Evolutionary conservation across 225 moss, liverwort and hornwort genomes (phyloP), one percentile per base, ranked within the genome.

Genomic region (Thuidium tamariscinum): DNA sequence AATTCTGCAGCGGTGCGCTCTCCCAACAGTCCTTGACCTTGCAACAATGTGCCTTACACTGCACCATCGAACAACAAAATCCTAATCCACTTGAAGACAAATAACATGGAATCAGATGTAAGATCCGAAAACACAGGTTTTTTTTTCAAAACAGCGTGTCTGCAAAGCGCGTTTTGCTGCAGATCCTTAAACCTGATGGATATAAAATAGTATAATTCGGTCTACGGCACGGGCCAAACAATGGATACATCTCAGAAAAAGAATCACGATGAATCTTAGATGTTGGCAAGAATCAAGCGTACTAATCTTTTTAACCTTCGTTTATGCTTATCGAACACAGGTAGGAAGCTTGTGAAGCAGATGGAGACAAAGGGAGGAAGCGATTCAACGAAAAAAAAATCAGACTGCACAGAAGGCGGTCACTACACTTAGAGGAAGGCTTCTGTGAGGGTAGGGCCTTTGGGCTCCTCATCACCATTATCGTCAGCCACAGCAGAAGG

Each of bases 391-490:
- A n/a, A 18, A 46, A 79, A 68, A 15, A 83, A 85, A 62, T n/a
- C 63, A 42, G 37, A 79, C 86, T 55, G 44, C 87, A 68, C 68
- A 79, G 41, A 65, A 41, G 41, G 36, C 17, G 49, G 74, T 74
- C 42, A 88, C 74, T 51, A 55, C 83, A 87, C 88, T 83, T 84
- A 94, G 23, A 94, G 88, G 73, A 62, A 87, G 83, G 85, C 91
- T 44, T 89, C 94, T 61, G 88, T 85, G 79, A 93, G 89, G 52
- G 76, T 86, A 74, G 94, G 92, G 66, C 88, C 89, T 81, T 82
- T 79, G 54, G 90, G 87, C 55, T 93, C 89, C 72, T 92, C 90
- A 44, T 81, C 88, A 80, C 74, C 86, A 42, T 63, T 88, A 83
- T 62, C 83, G n/a, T 86, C 87, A 77, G 74, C 79, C 61, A 29